A percentile compares a stretch with the other conserved stretches of the same genome.
These are phyloP conservation scores for Chimonanthus salicifolius DNA, from an alignment of 164 flowering plant genomes.

Conservation along the genomic window DNA sequence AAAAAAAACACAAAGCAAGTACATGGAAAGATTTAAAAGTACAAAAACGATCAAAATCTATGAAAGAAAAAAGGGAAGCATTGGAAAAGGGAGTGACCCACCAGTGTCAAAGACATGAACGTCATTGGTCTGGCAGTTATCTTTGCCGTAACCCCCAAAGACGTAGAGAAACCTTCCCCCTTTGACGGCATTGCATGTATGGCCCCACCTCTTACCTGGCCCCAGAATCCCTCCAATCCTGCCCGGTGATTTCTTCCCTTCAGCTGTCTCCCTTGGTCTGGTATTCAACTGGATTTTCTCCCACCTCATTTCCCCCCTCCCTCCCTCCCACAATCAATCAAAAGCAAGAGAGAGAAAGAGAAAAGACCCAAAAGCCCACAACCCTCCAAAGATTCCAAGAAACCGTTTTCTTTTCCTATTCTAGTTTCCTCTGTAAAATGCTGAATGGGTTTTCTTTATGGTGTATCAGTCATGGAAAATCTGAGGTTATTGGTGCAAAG, in stretches of 20 bases:
- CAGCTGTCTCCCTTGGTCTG: constrained; percentile 19
- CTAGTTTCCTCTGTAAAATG: background rate
- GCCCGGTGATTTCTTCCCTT: constrained; percentile 28
- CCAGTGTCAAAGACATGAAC: constrained; percentile 90
- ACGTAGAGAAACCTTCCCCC: constrained; percentile 80
- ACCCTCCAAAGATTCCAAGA: background rate
- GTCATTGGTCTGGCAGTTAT: constrained; percentile 81
- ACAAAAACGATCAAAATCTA: constrained; percentile 2
- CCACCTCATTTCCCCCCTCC: constrained; percentile 28
- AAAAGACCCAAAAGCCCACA: background rate
- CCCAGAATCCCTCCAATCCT: constrained; percentile 30
- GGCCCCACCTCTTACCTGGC: constrained; percentile 97
- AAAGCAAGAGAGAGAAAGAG: background rate
- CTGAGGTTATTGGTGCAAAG: background rate
- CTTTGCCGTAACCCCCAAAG: constrained; percentile 87
- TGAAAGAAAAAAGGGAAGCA: background rate
- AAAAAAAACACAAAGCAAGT: background rate
- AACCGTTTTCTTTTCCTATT: background rate
- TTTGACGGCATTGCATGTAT: constrained; percentile 82
- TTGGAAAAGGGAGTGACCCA: constrained; percentile 13
- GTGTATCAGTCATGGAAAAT: background rate
- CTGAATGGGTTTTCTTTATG: background rate
- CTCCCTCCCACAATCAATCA: too few species aligned
- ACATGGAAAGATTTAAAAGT: background rate
- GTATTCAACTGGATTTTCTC: constrained; percentile 21